Conservation (phyloP, 108 stramenopile genomes). For the Nitzschia sp. region DNA sequence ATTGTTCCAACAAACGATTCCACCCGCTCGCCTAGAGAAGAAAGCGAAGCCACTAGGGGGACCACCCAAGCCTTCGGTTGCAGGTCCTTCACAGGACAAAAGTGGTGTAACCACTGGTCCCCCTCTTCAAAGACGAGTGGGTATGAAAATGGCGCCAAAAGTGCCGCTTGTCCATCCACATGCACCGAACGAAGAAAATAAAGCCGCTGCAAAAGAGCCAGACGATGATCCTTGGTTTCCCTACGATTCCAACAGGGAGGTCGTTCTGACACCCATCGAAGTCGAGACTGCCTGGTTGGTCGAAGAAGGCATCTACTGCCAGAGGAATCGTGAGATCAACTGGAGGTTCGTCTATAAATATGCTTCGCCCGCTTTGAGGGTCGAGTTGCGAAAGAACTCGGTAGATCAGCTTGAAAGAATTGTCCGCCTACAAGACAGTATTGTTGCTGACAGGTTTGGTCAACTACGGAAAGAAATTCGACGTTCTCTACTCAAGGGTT, state of each 20-base stretch:
- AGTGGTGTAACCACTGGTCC: background rate
- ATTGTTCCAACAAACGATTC: background rate
- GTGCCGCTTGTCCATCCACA: background rate
- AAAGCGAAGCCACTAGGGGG: no score
- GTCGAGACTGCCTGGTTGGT: constrained; percentile 33
- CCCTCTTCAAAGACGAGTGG: background rate
- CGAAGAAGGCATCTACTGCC: constrained; percentile 26
- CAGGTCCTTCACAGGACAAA: background rate
- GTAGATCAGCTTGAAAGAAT: background rate
- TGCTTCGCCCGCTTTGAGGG: constrained; percentile 21
- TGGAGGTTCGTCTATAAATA: constrained; percentile 33
- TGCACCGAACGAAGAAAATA: background rate
- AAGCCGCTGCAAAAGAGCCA: background rate
- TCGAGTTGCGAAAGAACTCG: constrained; percentile 9
- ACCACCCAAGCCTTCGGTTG: background rate
- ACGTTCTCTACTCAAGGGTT: constrained; percentile 2
- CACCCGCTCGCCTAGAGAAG: background rate
- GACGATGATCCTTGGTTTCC: constrained; percentile 12
- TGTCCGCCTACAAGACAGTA: constrained; percentile 12
- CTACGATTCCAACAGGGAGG: constrained; percentile 16
- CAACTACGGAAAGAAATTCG: constrained; percentile 18
- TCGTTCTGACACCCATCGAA: constrained; percentile 19
- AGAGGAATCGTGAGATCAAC: background rate
- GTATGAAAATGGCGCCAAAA: background rate
- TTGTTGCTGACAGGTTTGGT: constrained; percentile 16